Conservation (phyloP, 345 rosid species). For the Arabidopsis thaliana region TAIR10.1 NC_003076.8:3961001-3961500, state of each 20-base stretch:
- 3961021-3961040: not conserved
- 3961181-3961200: conserved; percentile 8
- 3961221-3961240: conserved; percentile 36
- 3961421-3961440: conserved; percentile 86
- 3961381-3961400: conserved; percentile 89
- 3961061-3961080: not conserved
- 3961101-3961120: no score
- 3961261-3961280: not conserved
- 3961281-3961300: not conserved
- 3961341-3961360: conserved; percentile 62
- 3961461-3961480: conserved; percentile 86
- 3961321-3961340: conserved; percentile 50
- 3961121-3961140: conserved; percentile 5
- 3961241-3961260: conserved; percentile 28
- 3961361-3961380: conserved; percentile 75
- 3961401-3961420: conserved; percentile 76
- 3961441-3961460: conserved; percentile 92
- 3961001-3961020: no score
- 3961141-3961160: conserved; percentile 2
- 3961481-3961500: conserved; percentile 89
- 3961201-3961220: conserved; percentile 41
- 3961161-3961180: conserved; percentile 2
- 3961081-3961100: conserved; percentile 1
- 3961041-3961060: not conserved
- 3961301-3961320: conserved; percentile 17